Base-by-base conservation (phyloP, 768 basidiomycete genomes). In the Russula sp. region DNA sequence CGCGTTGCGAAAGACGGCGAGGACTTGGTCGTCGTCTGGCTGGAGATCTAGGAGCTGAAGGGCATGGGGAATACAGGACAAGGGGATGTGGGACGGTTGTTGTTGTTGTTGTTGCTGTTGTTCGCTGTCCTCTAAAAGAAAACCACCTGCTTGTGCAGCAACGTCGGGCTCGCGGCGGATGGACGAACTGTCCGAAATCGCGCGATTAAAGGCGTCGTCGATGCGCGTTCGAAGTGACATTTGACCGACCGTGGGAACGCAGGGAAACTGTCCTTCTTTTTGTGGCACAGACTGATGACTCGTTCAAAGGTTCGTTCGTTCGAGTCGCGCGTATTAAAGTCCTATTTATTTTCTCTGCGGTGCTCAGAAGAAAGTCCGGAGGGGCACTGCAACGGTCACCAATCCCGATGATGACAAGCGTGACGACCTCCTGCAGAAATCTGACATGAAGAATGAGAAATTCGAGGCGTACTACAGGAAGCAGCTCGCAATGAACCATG, bases 1-100 rank as follows among this genome's bases (percentile, higher is more conserved):
- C 2, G 91, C 90, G 63, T 87, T 89, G 41, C 78, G 78, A 72
- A 93, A 90, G 2, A 90, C 86, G 2, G 77, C 70, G 5, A 93
- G 77, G 11, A 90, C 77, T 56, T 89, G 82, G n/a, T 80, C 78
- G 70, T 90, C 85, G 29, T 86, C 78, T 9, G 82, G 82, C 9
- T 71, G 73, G 8, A 92, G 75, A 64, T 85, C 82, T 20, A 93
- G 77, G 18, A 75, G 67, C 65, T 79, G 79, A 2, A 93, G 79
- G 11, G 88, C 88, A 11, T 71, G 63, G 3, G 89, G 84, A 46
- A 92, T 76, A 22, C 76, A 71, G 13, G 80, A 77, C 35, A 92
- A 68, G 0, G 81, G 77, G 22, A 91, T 83, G 39, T 77, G 56
- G 7, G 67, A 58, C 61, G 49, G 73, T 3, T 65, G 60, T 48